Evolutionary conservation across 768 basidiomycete genomes (phyloP).

Genomic region (Suillus plorans): DNA sequence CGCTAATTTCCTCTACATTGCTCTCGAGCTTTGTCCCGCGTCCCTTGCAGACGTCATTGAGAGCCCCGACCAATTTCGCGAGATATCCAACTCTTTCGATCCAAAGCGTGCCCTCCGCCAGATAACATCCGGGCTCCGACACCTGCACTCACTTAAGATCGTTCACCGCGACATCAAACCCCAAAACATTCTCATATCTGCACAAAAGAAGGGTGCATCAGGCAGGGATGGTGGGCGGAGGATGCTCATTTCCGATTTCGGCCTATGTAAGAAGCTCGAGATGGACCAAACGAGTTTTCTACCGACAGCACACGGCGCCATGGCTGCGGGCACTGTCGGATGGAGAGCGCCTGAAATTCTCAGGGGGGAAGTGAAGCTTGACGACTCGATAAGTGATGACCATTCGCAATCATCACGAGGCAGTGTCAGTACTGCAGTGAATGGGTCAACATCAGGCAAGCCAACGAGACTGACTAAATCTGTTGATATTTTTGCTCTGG

Average conservation of each 20-base stretch:
- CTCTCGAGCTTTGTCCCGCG: constrained; percentile 91
- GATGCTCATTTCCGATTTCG: constrained; percentile 97
- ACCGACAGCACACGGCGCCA: constrained; percentile 86
- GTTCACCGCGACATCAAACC: constrained; percentile 99
- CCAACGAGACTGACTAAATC: constrained; percentile 84
- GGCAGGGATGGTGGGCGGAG: constrained; percentile 51
- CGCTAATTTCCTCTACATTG: constrained; percentile 94
- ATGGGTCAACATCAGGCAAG: constrained; percentile 38
- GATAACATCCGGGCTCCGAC: constrained; percentile 83
- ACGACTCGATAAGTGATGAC: constrained; percentile 67
- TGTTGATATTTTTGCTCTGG: constrained; percentile 95
- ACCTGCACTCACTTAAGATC: constrained; percentile 91
- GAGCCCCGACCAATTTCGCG: constrained; percentile 72
- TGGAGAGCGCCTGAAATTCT: constrained; percentile 98
- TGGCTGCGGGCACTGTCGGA: constrained; percentile 91
- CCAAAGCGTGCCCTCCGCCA: constrained; percentile 87
- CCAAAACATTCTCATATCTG: constrained; percentile 91
- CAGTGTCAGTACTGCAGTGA: constrained; percentile 52
- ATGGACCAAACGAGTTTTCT: constrained; percentile 95
- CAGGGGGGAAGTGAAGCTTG: constrained; percentile 89
- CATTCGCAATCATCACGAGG: constrained; percentile 66
- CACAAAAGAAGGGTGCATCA: constrained; percentile 51
- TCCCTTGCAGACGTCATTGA: constrained; percentile 88
- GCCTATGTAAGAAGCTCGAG: constrained; percentile 93
- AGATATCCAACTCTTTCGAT: constrained; percentile 76